Evolutionary conservation across 139 green algal species (phyloP).

Genomic region (Ettlia oleoabundans): DNA sequence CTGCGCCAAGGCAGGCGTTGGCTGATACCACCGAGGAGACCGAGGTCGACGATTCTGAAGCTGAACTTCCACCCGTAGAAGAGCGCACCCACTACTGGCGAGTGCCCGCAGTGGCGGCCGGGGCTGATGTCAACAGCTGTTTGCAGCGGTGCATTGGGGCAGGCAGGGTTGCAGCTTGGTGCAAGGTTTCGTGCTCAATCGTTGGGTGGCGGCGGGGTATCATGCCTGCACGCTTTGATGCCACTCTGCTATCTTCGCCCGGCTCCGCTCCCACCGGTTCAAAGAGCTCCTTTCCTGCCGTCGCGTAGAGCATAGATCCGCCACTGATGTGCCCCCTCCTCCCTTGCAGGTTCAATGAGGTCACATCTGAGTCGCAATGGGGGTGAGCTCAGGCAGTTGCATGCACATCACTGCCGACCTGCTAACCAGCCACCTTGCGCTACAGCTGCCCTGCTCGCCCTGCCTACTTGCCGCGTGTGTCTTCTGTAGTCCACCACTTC

Average conservation of each 20-base stretch:
- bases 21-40: too few relatives aligned
- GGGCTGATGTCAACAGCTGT: too few relatives aligned
- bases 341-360: neutral
- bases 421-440: neutral
- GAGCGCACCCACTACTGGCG: conserved; percentile 13
- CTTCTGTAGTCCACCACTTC: too few relatives aligned
- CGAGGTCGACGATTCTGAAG: neutral
- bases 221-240: neutral
- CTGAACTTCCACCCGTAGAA: neutral
- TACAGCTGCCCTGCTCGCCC: neutral
- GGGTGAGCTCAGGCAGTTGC: neutral
- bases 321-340: too few relatives aligned
- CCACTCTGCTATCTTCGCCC: too few relatives aligned
- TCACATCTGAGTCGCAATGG: neutral
- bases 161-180: neutral
- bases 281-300: too few relatives aligned
- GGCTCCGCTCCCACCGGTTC: too few relatives aligned
- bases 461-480: too few relatives aligned
- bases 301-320: too few relatives aligned
- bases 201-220: neutral
- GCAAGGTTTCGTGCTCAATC: neutral
- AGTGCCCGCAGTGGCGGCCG: neutral
- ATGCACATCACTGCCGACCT: neutral
- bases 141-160: too few relatives aligned
- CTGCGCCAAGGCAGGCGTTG: too few relatives aligned